These are phyloP conservation scores for Artemisia argyi DNA, from an alignment of 129 eudicot genomes.

Conservation along the genomic window DNA sequence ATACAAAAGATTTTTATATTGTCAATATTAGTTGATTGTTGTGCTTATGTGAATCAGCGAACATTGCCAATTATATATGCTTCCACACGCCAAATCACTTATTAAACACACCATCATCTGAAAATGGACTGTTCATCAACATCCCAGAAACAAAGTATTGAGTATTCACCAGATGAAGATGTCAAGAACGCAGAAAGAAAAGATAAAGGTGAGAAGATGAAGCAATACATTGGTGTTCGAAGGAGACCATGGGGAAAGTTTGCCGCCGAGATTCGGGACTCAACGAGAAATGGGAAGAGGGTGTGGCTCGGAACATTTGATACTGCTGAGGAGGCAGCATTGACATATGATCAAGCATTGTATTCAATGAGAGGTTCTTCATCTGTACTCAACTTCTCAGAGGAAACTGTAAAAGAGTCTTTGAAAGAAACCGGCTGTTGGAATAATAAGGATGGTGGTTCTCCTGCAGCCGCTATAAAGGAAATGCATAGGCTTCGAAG, in stretches of 20 bases:
- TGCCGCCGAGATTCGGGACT: constrained; percentile 59
- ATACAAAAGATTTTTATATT: constrained; percentile 1
- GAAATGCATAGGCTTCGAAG: constrained; percentile 38
- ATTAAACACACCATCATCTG: constrained; percentile 14
- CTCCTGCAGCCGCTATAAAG: constrained; percentile 52
- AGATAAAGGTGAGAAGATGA: constrained; percentile 31
- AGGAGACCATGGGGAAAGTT: constrained; percentile 60
- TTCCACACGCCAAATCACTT: neutral
- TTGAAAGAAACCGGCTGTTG: constrained; percentile 22
- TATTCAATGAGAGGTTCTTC: constrained; percentile 41
- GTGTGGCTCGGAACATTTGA: constrained; percentile 59
- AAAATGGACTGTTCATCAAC: constrained; percentile 28
- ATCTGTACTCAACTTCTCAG: constrained; percentile 40
- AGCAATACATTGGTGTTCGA: constrained; percentile 43
- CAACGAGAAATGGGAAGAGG: constrained; percentile 50
- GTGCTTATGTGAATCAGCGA: constrained; percentile 18
- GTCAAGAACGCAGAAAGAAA: constrained; percentile 7
- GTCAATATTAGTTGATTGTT: neutral
- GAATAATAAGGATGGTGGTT: constrained; percentile 20
- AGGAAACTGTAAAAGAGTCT: constrained; percentile 39
- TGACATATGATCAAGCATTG: constrained; percentile 60
- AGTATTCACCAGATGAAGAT: constrained; percentile 3
- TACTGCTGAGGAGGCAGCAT: constrained; percentile 55
- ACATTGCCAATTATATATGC: constrained; percentile 12
- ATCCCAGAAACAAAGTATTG: constrained; percentile 7